Percentiles rank a stretch among this genome's conserved stretches.
Evolutionary conservation across 1,284 basidiomycete genomes (phyloP).

Genomic region (Vanrija sp.): DNA sequence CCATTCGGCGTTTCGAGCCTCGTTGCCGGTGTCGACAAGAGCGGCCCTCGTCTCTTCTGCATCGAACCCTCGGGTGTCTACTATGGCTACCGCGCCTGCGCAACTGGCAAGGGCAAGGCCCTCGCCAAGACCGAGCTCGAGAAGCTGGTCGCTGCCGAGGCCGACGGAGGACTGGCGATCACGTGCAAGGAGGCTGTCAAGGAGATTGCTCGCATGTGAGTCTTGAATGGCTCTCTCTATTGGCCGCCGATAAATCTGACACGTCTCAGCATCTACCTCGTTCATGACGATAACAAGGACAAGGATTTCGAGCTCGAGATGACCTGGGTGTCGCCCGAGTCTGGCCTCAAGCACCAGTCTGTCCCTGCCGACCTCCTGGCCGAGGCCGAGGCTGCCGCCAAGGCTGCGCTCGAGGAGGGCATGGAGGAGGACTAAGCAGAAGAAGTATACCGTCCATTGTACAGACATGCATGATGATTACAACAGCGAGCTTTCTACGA

Average conservation of each 20-base stretch:
- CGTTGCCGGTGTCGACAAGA: slow-evolving; percentile 82
- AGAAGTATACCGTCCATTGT: slow-evolving; percentile 2
- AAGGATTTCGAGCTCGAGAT: slow-evolving; percentile 99
- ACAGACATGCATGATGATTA: slow-evolving; percentile 18
- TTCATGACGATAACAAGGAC: slow-evolving; percentile 79
- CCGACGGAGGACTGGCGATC: slow-evolving; percentile 20
- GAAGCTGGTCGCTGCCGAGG: slow-evolving; percentile 59
- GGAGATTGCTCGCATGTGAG: slow-evolving; percentile 92
- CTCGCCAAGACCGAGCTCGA: slow-evolving; percentile 98
- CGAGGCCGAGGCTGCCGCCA: slow-evolving; percentile 85
- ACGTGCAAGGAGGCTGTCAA: slow-evolving; percentile 78
- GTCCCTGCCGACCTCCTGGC: slow-evolving; percentile 80
- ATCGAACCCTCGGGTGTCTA: slow-evolving; percentile 94
- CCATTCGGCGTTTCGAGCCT: slow-evolving; percentile 95
- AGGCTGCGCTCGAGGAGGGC: slow-evolving; percentile 74
- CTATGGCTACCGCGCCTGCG: slow-evolving; percentile 88
- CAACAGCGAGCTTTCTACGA: slow-evolving; percentile 2
- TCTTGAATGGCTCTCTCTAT: slow-evolving; percentile 10
- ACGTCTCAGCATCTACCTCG: slow-evolving; percentile 77
- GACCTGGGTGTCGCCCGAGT: slow-evolving; percentile 91
- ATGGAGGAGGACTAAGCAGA: slow-evolving; percentile 65
- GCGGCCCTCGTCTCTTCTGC: slow-evolving; percentile 81
- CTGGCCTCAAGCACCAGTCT: slow-evolving; percentile 69
- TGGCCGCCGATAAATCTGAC: not conserved
- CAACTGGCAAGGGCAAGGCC: slow-evolving; percentile 93